Base-by-base conservation (phyloP, 441 rosid genomes). In the Geranium incanum region DNA sequence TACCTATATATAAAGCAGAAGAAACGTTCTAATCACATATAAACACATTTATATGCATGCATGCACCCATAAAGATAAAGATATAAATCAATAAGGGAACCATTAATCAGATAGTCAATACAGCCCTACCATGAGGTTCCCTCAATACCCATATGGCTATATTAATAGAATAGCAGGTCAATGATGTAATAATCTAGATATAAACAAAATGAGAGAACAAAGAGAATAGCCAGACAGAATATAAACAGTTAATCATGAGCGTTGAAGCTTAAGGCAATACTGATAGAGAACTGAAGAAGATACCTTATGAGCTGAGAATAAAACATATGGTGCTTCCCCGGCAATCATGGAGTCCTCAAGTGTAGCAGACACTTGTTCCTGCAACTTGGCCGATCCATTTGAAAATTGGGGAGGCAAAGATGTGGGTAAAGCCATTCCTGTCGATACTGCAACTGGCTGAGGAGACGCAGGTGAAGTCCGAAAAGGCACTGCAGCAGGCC, bases 401-500 rank as follows among this genome's bases (percentile, higher is more conserved):
- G 89, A 82, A 80, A 90, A 89, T 66, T 74, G 86, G 45, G 92
- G 87, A 75, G 97, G 91, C n/a, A 95, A 81, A 68, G 99, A 89
- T 52, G 92, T 84, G 3, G 96, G 96, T 74, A 95, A 78, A 59
- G 94, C 81, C 64, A 90, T 84, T 71, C 86, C 85, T 0, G 96
- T 83, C 64, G 98, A 86, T 78, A 84, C 87, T 23, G 93, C 97
- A 75, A 89, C 80, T 18, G 97, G 96, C 79, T 89, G 99, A 73
- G 95, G 98, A 79, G 92, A 85, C 76, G 95, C 85, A 39, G 97
- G 99, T 8, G 97, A 89, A 55, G 91, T 87, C 66, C 92, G 90
- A 74, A 95, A 89, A 77, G 96, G 99, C 72, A 90, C 97, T 77
- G 96, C 93, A 72, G 99, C 97, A 57, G 96, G 97, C 66, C 92